phyloP scores from a whole-genome alignment of 75 land plant genomes.

The Picea sitchensis region DNA sequence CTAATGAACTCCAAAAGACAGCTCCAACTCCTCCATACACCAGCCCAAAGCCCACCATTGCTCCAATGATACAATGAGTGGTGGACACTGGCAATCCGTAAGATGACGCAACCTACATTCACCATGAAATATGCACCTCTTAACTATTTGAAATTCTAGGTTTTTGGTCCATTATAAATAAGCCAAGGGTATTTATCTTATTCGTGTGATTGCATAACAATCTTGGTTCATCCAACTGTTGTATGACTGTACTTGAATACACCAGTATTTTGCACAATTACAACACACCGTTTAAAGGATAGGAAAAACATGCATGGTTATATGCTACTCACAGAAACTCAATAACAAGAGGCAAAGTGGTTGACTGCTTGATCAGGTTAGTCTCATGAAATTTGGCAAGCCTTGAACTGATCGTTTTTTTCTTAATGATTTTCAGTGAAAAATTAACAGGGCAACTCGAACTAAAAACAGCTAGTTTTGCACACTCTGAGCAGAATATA shows the following conservation, averaged over 20 bases:
- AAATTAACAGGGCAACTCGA: too few relatives aligned
- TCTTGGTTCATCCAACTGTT: neutral
- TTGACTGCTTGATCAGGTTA: too few relatives aligned
- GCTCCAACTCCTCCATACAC: slow-evolving; percentile 89
- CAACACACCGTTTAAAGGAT: neutral
- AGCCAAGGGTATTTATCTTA: neutral
- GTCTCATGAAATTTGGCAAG: too few relatives aligned
- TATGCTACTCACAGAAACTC: neutral
- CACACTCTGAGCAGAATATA: too few relatives aligned
- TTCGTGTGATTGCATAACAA: neutral
- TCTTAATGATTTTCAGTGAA: too few relatives aligned
- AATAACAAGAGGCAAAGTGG: neutral
- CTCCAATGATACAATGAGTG: slow-evolving; percentile 96
- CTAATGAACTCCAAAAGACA: slow-evolving; percentile 77
- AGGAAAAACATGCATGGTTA: neutral
- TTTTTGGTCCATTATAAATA: neutral
- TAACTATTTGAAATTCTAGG: neutral
- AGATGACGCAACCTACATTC: slow-evolving; percentile 84
- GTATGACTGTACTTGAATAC: neutral
- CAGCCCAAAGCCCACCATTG: slow-evolving; percentile 94
- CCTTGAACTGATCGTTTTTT: too few relatives aligned
- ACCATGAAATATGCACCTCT: neutral
- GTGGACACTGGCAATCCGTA: slow-evolving; percentile 99
- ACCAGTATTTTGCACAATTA: neutral
- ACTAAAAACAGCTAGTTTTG: too few relatives aligned